Evolutionary conservation across 169 alveolate genomes (phyloP), one percentile per base, ranked within the genome.

Genomic region (Amoebophrya sp.): DNA sequence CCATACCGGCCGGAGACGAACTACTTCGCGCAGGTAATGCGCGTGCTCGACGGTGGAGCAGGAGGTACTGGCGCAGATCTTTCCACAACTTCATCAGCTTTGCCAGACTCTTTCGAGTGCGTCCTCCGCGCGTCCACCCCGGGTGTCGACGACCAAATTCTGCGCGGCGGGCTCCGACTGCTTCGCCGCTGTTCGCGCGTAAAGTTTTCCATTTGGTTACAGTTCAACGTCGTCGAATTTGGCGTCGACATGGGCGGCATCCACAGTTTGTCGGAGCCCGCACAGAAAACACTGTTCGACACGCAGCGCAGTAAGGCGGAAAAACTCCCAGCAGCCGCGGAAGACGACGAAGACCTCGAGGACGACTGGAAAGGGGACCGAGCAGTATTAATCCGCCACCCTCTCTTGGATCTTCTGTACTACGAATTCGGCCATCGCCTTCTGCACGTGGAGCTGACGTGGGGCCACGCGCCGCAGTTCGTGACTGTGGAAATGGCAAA

Each of bases 381-480:
- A 1, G 78, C 78, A 13, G 78, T 58, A 29, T 58, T 58, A 13
- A 29, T 58, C 7, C 78, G 78, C 10, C 78, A 58, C 34, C 78
- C 78, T 13, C 26, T 58, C 39, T 29, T 58, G 78, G 78, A 58
- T n/a, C 78, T 58, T 16, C 78, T 58, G 34, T 58, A 58, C 34
- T n/a, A 58, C 78, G 78, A 58, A 16, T 58, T 58, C 34, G 78
- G 78, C 34, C 78, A 58, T 16, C 78, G 78, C 29, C 23, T 58
- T 13, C 78, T 13, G 26, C 78, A 58, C 26, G 78, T 58, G 78
- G 78, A 58, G 78, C 26, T 58, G 0, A n/a, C 78, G 78, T 58
- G 78, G 78, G 78, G 78, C 78, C 78, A 58, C 34, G 78, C 78
- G 29, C 78, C 78, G 78, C 78, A 58, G 38, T 58, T 58, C 78